These are phyloP conservation scores for Diplodia mutila DNA, from an alignment of 2,329 filamentous ascomycete genomes.

Conservation along the genomic window DNA sequence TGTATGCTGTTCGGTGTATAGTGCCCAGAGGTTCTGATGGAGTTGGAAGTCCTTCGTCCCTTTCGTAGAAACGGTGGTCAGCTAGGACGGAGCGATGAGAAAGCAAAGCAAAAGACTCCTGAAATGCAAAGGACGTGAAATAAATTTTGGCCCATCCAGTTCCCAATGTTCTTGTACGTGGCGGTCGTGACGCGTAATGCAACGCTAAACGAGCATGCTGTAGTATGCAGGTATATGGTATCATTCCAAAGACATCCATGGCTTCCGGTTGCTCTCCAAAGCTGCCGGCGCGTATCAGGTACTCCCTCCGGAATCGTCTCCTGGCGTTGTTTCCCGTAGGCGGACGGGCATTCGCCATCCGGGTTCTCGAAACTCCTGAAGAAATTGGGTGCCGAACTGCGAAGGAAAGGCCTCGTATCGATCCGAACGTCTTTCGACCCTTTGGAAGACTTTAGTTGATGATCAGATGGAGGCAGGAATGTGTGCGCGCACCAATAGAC, in stretches of 20 bases:
- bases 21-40: constrained; percentile 13
- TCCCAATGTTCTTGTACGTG: not conserved
- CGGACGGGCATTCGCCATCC: not conserved
- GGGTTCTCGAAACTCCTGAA: constrained; percentile 1
- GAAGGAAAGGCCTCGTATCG: constrained; percentile 19
- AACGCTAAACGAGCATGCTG: constrained; percentile 3
- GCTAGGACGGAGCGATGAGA: too few relatives aligned
- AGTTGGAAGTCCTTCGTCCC: constrained; percentile 2
- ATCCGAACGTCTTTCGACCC: constrained; percentile 12
- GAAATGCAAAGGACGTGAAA: not conserved
- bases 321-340: not conserved
- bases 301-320: not conserved
- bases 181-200: not conserved
- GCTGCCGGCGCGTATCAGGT: not conserved
- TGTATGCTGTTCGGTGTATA: constrained; percentile 11
- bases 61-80: not conserved
- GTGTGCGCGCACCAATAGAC: constrained; percentile 10
- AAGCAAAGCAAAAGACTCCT: not conserved
- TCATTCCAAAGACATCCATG: not conserved
- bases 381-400: constrained; percentile 6
- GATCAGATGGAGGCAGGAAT: not conserved
- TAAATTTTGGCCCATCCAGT: not conserved
- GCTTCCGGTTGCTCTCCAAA: not conserved
- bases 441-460: not conserved
- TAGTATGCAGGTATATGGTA: not conserved